Conservation (phyloP, 1,284 basidiomycete genomes). For the Leccinum fuscescens region DNA sequence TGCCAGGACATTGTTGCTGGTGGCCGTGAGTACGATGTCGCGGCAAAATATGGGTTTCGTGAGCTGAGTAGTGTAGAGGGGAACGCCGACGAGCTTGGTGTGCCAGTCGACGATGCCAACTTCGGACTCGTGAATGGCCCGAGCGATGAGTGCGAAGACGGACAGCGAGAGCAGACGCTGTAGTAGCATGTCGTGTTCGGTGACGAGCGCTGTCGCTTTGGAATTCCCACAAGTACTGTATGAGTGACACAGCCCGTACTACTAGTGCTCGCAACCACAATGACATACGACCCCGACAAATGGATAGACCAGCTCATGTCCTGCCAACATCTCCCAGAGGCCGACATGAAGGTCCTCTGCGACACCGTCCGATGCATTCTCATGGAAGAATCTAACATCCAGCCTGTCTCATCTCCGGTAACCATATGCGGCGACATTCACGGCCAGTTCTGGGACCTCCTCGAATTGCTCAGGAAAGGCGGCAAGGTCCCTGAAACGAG, state of each 20-base stretch:
- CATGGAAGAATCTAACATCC: slow-evolving; percentile 94
- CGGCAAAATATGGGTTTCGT: slow-evolving; percentile 60
- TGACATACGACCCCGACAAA: slow-evolving; percentile 56
- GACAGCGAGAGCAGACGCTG: slow-evolving; percentile 18
- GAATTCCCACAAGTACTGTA: slow-evolving; percentile 21
- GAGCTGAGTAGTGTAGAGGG: slow-evolving; percentile 46
- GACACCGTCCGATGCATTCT: slow-evolving; percentile 81
- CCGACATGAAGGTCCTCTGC: slow-evolving; percentile 90
- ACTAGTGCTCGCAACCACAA: slow-evolving; percentile 6
- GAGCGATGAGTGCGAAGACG: slow-evolving; percentile 11
- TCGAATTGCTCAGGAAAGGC: slow-evolving; percentile 88
- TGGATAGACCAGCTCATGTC: slow-evolving; percentile 80
- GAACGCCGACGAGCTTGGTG: slow-evolving; percentile 70
- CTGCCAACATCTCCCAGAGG: slow-evolving; percentile 87
- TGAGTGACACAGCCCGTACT: background rate
- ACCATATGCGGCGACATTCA: slow-evolving; percentile 95
- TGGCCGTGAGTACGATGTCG: slow-evolving; percentile 65
- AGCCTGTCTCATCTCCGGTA: slow-evolving; percentile 87
- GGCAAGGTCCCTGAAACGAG: slow-evolving; percentile 87
- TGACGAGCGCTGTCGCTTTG: background rate
- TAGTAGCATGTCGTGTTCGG: slow-evolving; percentile 5
- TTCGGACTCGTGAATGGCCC: slow-evolving; percentile 66
- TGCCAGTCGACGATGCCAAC: slow-evolving; percentile 89
- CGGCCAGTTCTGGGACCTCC: slow-evolving; percentile 94
- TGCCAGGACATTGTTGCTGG: slow-evolving; percentile 76